Conservation (phyloP, 169 alveolate species). For the Besnoitia besnoiti region DNA sequence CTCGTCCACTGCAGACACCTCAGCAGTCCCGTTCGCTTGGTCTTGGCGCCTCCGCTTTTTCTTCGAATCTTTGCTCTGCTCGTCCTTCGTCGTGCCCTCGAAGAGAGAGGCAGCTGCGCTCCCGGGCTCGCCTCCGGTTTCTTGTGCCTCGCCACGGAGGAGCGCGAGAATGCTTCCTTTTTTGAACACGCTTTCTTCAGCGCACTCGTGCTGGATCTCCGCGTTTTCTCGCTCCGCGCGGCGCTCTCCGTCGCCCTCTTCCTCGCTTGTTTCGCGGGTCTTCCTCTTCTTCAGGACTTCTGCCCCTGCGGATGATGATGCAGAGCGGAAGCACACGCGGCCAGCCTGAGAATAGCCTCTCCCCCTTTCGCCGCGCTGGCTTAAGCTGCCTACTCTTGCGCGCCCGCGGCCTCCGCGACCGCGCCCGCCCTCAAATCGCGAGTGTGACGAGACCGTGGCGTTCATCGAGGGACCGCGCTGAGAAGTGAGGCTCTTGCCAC, state of each 20-base stretch:
- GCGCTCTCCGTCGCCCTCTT: neutral
- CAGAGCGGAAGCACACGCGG: too few relatives aligned
- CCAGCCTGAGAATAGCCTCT: too few relatives aligned
- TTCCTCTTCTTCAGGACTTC: too few relatives aligned
- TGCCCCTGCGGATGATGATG: too few relatives aligned
- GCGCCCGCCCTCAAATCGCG: too few relatives aligned
- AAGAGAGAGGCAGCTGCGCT: neutral
- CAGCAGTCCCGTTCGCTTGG: neutral
- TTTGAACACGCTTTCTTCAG: neutral
- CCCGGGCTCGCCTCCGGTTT: neutral
- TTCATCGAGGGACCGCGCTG: too few relatives aligned
- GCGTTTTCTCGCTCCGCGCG: neutral
- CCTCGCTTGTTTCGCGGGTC: too few relatives aligned
- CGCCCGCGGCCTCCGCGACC: too few relatives aligned
- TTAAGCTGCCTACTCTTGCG: too few relatives aligned
- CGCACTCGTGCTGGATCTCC: neutral
- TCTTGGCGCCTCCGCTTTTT: neutral
- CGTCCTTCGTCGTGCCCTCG: neutral
- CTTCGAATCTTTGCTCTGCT: neutral
- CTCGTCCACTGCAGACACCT: neutral
- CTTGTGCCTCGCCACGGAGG: neutral
- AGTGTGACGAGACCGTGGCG: too few relatives aligned
- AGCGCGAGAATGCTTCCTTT: conserved; percentile 32
- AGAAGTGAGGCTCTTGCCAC: too few relatives aligned
- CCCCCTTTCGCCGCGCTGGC: too few relatives aligned